These are phyloP conservation scores for Penicillium bovifimosum DNA, from an alignment of 495 filamentous ascomycete species.

Conservation along the genomic window DNA sequence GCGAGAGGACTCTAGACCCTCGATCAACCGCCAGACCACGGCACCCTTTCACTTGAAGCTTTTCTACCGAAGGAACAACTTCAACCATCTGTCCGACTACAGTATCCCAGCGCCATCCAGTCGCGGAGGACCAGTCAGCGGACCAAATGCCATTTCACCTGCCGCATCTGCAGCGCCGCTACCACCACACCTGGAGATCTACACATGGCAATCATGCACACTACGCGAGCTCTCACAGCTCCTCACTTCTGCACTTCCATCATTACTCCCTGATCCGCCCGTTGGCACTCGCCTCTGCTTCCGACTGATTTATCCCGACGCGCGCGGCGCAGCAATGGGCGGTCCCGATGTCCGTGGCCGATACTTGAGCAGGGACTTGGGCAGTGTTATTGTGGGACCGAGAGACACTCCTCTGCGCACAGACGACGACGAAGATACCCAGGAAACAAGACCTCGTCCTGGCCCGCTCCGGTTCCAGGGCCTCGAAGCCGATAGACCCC, in stretches of 20 bases:
- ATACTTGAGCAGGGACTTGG: constrained; percentile 72
- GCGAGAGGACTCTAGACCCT: constrained; percentile 24
- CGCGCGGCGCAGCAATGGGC: constrained; percentile 45
- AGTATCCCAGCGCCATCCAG: constrained; percentile 15
- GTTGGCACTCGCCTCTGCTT: constrained; percentile 81
- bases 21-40: constrained; percentile 63
- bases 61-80: constrained; percentile 71
- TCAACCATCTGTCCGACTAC: constrained; percentile 52
- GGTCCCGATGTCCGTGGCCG: constrained; percentile 47
- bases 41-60: constrained; percentile 87
- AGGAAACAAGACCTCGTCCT: constrained; percentile 17
- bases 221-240: constrained; percentile 78
- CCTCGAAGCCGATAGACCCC: constrained; percentile 63
- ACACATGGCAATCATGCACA: constrained; percentile 83
- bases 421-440: constrained; percentile 43
- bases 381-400: constrained; percentile 67
- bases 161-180: constrained; percentile 40
- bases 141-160: constrained; percentile 32
- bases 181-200: constrained; percentile 70
- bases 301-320: constrained; percentile 82
- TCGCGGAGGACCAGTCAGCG: constrained; percentile 27
- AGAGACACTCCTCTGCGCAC: constrained; percentile 28
- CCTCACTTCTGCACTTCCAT: constrained; percentile 58
- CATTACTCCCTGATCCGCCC: constrained; percentile 64
- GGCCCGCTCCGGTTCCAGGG: constrained; percentile 35